Percentiles rank a stretch among this genome's conserved stretches.
Evolutionary conservation across 129 eudicot genomes (phyloP).

Genomic region (Helianthus annuus): DNA sequence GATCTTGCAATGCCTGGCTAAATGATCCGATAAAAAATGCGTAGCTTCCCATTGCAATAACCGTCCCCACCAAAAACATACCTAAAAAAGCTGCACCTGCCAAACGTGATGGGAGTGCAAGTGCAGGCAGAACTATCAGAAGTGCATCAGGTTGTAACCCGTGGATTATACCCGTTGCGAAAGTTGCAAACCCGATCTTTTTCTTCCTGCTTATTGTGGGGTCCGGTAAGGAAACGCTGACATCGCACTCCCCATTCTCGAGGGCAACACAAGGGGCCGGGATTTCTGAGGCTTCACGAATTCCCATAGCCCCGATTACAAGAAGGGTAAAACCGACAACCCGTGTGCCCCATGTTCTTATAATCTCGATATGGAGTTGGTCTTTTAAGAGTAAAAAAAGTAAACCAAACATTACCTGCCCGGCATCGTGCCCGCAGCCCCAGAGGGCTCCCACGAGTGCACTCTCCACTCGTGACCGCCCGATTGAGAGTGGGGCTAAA

Average conservation of each 20-base stretch:
- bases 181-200: conserved; percentile 90
- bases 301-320: conserved; percentile 94
- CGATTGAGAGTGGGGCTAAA: conserved; percentile 92
- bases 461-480: conserved; percentile 81
- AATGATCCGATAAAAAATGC: conserved; percentile 91
- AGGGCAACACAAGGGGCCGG: conserved; percentile 66
- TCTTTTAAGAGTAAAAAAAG: conserved; percentile 76
- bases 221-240: conserved; percentile 48
- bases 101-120: conserved; percentile 83
- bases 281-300: conserved; percentile 87
- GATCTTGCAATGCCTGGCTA: conserved; percentile 78
- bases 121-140: conserved; percentile 95
- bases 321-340: conserved; percentile 89
- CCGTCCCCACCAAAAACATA: conserved; percentile 89
- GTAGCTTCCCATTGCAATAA: conserved; percentile 93
- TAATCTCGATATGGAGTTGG: conserved; percentile 84
- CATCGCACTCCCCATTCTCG: conserved; percentile 80
- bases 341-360: conserved; percentile 84
- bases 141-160: conserved; percentile 97
- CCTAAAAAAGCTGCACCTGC: conserved; percentile 90
- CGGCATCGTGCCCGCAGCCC: conserved; percentile 99
- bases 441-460: conserved; percentile 93
- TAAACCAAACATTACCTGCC: conserved; percentile 84
- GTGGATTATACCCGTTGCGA: conserved; percentile 93
- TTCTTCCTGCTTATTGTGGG: conserved; percentile 59